Conservation (phyloP, 352 stramenopile species). For the Phytopythium montanum region DNA sequence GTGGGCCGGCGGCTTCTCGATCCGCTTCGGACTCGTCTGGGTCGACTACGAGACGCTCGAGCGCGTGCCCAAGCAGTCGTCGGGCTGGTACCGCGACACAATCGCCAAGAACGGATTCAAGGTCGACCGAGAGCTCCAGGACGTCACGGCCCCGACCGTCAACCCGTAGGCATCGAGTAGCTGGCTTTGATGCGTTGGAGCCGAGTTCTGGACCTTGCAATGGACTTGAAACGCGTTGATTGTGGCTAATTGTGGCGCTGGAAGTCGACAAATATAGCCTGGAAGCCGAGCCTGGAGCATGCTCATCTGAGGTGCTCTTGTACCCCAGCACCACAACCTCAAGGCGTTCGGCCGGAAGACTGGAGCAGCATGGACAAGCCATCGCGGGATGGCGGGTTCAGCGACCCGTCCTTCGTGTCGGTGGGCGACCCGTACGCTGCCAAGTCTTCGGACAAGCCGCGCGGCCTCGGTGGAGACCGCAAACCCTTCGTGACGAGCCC, state of each 20-base stretch:
- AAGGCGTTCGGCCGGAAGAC: not conserved
- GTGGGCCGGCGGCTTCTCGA: conserved; percentile 63
- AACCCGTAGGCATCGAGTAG: not conserved
- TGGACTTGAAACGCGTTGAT: not conserved
- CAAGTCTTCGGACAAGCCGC: conserved; percentile 26
- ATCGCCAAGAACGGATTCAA: conserved; percentile 37
- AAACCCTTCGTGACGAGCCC: conserved; percentile 78
- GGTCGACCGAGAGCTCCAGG: not conserved
- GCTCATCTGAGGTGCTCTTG: too few relatives aligned
- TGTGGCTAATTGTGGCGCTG: too few relatives aligned
- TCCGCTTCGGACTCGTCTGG: conserved; percentile 48
- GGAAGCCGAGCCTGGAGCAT: too few relatives aligned
- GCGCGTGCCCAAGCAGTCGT: conserved; percentile 52
- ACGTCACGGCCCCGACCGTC: not conserved
- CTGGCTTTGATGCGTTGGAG: too few relatives aligned
- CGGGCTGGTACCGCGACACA: conserved; percentile 39
- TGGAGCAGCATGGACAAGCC: conserved; percentile 30
- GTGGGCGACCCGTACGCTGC: conserved; percentile 55
- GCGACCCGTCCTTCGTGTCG: conserved; percentile 59
- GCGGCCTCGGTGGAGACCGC: conserved; percentile 44
- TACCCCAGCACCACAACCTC: not conserved
- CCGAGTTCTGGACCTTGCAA: too few relatives aligned
- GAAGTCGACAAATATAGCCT: not conserved
- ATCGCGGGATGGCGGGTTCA: conserved; percentile 73
- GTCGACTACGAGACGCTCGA: conserved; percentile 52